phyloP scores from a whole-genome alignment of 2,329 filamentous ascomycete genomes.

The Venturia carpophila region DNA sequence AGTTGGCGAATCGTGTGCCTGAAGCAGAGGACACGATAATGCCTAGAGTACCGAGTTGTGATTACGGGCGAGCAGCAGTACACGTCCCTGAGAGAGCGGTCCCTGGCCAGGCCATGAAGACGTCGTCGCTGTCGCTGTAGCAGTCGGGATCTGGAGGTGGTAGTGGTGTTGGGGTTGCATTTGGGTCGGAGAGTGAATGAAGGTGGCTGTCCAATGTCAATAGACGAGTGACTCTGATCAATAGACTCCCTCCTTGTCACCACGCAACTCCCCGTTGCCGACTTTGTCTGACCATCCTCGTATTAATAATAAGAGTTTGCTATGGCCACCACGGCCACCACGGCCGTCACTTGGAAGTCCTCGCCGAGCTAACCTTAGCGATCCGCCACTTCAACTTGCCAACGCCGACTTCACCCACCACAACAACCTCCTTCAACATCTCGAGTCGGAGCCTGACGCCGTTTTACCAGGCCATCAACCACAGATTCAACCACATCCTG shows the following conservation, averaged over 20 bases:
- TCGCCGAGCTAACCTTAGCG: background rate
- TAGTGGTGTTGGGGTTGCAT: background rate
- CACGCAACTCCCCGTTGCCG: background rate
- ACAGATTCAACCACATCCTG: background rate
- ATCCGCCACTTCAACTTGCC: background rate
- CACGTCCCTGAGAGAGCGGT: background rate
- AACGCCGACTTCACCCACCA: background rate
- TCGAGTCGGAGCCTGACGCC: background rate
- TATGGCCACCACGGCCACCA: background rate
- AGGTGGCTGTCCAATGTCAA: background rate
- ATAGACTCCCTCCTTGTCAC: background rate
- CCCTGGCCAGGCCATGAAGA: background rate
- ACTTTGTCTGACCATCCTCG: background rate
- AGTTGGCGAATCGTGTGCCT: too few relatives aligned
- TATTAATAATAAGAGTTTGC: background rate
- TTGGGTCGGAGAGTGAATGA: too few relatives aligned
- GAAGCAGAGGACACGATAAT: too few relatives aligned
- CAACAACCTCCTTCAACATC: background rate
- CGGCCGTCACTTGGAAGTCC: background rate
- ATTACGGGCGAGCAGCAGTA: background rate
- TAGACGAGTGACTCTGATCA: background rate
- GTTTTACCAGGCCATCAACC: background rate
- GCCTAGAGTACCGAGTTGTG: background rate
- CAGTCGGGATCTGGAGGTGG: background rate
- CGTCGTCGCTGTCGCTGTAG: background rate